Evolutionary conservation across 164 flowering plant genomes (phyloP).

Genomic region (Kalanchoe fedtschenkoi): DNA sequence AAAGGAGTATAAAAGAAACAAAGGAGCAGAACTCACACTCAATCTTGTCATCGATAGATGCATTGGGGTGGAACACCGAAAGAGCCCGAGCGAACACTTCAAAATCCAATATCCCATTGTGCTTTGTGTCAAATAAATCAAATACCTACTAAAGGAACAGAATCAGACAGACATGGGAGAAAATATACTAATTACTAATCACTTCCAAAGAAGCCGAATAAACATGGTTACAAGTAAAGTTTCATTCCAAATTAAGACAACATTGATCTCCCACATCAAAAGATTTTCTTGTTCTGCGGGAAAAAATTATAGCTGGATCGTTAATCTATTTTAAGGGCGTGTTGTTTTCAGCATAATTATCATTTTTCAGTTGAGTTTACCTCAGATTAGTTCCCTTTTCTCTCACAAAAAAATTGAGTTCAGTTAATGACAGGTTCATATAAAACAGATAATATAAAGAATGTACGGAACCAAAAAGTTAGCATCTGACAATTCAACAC

Average conservation of each 20-base stretch:
- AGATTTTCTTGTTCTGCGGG: too few species aligned
- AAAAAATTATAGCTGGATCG: too few species aligned
- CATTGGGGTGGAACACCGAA: conserved; percentile 78
- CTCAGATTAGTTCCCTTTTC: too few species aligned
- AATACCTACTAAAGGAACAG: conserved; percentile 37
- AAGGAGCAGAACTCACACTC: conserved; percentile 36
- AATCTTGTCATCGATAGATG: conserved; percentile 69
- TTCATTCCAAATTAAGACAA: too few species aligned
- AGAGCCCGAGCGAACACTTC: conserved; percentile 86
- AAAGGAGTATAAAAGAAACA: not conserved
- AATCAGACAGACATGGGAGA: not conserved
- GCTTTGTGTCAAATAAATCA: conserved; percentile 78
- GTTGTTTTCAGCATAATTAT: too few species aligned
- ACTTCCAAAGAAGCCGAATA: not conserved
- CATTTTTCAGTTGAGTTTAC: too few species aligned
- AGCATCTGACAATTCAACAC: not conserved
- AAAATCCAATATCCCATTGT: conserved; percentile 68
- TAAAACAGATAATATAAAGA: not conserved
- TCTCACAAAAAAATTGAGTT: too few species aligned
- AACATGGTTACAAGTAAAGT: not conserved
- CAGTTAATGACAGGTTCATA: not conserved
- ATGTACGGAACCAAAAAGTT: not conserved
- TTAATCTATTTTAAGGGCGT: too few species aligned
- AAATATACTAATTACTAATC: not conserved
- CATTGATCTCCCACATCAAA: too few species aligned